Base-by-base conservation (phyloP, 345 rosid species). In the Brassica incana region DNA sequence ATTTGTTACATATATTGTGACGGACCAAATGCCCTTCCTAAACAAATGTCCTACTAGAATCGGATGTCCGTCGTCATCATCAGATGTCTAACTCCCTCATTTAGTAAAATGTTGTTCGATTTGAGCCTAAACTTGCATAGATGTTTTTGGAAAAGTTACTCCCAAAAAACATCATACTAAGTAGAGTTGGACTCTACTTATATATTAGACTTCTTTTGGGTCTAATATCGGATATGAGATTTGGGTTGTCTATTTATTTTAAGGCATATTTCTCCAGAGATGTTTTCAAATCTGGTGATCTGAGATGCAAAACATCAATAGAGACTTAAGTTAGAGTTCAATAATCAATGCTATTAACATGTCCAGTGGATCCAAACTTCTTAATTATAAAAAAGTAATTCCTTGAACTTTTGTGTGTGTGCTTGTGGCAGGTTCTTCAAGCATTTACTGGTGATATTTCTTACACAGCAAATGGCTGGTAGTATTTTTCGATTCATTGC, bases 381-480 rank as follows among this genome's bases (percentile, higher is more conserved):
- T 32, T 38, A 27, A 52, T n/a, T 25, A 25, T 38, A 60, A 43
- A 40, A 36, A 43, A 6, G 2, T 3, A 16, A 30, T 4, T 43
- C 5, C 15, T 29, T 45, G 8, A 10, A 10, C 33, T 32, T 11
- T 18, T 29, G 6, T 27, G 12, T 45, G 61, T 59, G 14, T 52
- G 12, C 12, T 23, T 45, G 16, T 69, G 65, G 72, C 85, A 95
- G 99, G 91, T 93, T 95, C 77, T 90, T 93, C 84, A 95, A 95
- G 92, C 87, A 89, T 35, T 72, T 91, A 4, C 64, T 91, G 65
- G 29, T 89, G 84, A 78, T 93, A 32, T 91, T 91, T 68, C 68
- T 88, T 74, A 81, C 88, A 70, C 98, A 95, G 32, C 98, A 93
- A 86, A 89, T 90, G 97, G 99, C 98, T 32, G 85, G 89, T 35